phyloP scores from a whole-genome alignment of 768 basidiomycete genomes.

The Cantharellus cinnabarinus region DNA sequence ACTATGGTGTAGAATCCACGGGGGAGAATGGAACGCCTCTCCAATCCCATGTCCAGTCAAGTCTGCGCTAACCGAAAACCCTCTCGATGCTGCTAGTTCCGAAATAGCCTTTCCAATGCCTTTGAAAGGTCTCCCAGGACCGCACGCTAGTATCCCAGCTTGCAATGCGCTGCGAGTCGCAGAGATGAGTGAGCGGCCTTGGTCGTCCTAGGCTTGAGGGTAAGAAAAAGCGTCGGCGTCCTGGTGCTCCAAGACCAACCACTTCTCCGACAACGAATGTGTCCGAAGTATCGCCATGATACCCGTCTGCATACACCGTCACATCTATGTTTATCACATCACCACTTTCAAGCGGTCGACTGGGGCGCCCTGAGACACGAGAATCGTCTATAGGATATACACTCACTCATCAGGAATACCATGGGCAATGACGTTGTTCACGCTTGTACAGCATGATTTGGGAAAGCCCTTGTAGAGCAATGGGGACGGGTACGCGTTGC shows the following conservation, averaged over 20 bases:
- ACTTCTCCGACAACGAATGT: constrained; percentile 70
- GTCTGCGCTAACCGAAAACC: constrained; percentile 45
- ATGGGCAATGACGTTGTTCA: constrained; percentile 75
- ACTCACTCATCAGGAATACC: constrained; percentile 77
- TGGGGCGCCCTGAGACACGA: background rate
- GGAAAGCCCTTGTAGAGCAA: constrained; percentile 58
- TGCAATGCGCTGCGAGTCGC: constrained; percentile 44
- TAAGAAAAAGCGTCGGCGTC: background rate
- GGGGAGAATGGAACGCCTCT: constrained; percentile 52
- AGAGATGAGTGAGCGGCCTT: constrained; percentile 42
- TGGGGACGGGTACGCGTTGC: constrained; percentile 73
- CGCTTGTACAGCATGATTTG: constrained; percentile 63
- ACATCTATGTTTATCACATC: constrained; percentile 83
- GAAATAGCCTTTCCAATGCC: constrained; percentile 56
- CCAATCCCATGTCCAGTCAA: constrained; percentile 85
- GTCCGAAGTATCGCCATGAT: constrained; percentile 75
- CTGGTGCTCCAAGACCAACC: constrained; percentile 21
- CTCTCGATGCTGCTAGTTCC: constrained; percentile 19
- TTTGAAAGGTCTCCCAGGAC: constrained; percentile 46
- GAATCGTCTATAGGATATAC: background rate
- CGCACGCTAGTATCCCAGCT: constrained; percentile 53
- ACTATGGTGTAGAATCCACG: constrained; percentile 71
- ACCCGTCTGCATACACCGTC: constrained; percentile 65
- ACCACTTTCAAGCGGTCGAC: constrained; percentile 58
- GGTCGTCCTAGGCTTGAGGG: constrained; percentile 32